A percentile compares a stretch with the other conserved stretches of the same genome.
These are phyloP conservation scores for Trypanosoma platydactyli DNA, from an alignment of 208 protist genomes.

Conservation along the genomic window DNA sequence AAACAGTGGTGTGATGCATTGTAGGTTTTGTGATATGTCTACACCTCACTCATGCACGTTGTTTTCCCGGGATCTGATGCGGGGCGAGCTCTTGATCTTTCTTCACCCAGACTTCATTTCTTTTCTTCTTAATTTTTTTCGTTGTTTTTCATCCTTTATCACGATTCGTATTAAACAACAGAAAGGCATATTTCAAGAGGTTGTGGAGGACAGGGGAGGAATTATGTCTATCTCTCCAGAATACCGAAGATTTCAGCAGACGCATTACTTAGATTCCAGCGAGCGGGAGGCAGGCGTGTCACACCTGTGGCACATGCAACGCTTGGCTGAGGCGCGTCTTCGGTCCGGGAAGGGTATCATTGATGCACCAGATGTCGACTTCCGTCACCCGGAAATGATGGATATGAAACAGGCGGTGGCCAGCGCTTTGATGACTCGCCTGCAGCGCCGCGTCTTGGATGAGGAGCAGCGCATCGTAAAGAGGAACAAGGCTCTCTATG, in stretches of 20 bases:
- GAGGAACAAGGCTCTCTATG: slow-evolving; percentile 36
- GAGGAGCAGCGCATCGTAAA: slow-evolving; percentile 41
- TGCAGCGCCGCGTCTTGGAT: slow-evolving; percentile 37
- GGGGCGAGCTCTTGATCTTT: too few species aligned
- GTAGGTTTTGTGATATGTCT: too few species aligned
- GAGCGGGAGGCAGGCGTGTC: slow-evolving; percentile 47
- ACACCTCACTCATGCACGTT: too few species aligned
- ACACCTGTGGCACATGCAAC: slow-evolving; percentile 72
- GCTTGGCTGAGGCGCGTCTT: slow-evolving; percentile 48
- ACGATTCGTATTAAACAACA: not conserved
- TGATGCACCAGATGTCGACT: slow-evolving; percentile 53
- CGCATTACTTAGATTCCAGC: slow-evolving; percentile 43
- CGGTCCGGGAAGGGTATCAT: slow-evolving; percentile 40
- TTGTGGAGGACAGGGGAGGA: too few species aligned
- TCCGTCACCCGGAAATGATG: slow-evolving; percentile 35
- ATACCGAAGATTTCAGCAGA: slow-evolving; percentile 38
- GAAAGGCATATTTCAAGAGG: not conserved
- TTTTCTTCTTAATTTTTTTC: too few species aligned
- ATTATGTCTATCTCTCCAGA: slow-evolving; percentile 29
- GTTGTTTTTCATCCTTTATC: not conserved
- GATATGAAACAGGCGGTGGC: slow-evolving; percentile 23
- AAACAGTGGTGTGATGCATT: too few species aligned
- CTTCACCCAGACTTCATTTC: too few species aligned
- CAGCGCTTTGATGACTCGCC: slow-evolving; percentile 31
- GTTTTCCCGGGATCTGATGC: too few species aligned